phyloP scores from a whole-genome alignment of 2,329 filamentous ascomycete genomes.

The Leptoxyphium fumago region DNA sequence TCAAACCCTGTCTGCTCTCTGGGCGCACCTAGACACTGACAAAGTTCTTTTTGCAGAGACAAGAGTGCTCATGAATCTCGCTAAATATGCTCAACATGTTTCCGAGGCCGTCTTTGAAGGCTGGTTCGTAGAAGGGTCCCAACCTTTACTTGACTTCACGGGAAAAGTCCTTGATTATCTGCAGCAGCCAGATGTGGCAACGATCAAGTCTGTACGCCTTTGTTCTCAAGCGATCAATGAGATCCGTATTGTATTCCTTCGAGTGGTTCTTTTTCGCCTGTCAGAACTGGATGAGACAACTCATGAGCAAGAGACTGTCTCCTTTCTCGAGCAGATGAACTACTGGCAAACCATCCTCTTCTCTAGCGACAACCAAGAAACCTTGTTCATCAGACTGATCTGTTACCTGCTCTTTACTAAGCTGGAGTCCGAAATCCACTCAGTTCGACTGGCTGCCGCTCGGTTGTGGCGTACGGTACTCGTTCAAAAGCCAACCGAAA shows the following conservation, averaged over 20 bases:
- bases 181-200: slow-evolving; percentile 67
- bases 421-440: slow-evolving; percentile 53
- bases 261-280: slow-evolving; percentile 63
- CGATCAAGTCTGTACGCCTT: slow-evolving; percentile 75
- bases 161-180: slow-evolving; percentile 79
- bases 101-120: slow-evolving; percentile 88
- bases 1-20: slow-evolving; percentile 56
- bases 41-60: slow-evolving; percentile 65
- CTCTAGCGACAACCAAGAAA: slow-evolving; percentile 59
- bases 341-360: slow-evolving; percentile 95
- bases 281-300: slow-evolving; percentile 65
- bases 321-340: slow-evolving; percentile 69
- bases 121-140: slow-evolving; percentile 85
- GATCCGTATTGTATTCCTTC: slow-evolving; percentile 64
- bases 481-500: slow-evolving; percentile 82
- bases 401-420: slow-evolving; percentile 91
- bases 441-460: slow-evolving; percentile 61
- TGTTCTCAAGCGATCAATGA: slow-evolving; percentile 69
- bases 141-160: slow-evolving; percentile 69
- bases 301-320: slow-evolving; percentile 47
- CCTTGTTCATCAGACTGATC: slow-evolving; percentile 69
- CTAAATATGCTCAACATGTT: slow-evolving; percentile 65
- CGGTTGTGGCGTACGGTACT: slow-evolving; percentile 83
- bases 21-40: slow-evolving; percentile 54
- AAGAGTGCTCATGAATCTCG: slow-evolving; percentile 71